Base-by-base conservation (phyloP, 768 basidiomycete genomes). In the Auriscalpium orientale region DNA sequence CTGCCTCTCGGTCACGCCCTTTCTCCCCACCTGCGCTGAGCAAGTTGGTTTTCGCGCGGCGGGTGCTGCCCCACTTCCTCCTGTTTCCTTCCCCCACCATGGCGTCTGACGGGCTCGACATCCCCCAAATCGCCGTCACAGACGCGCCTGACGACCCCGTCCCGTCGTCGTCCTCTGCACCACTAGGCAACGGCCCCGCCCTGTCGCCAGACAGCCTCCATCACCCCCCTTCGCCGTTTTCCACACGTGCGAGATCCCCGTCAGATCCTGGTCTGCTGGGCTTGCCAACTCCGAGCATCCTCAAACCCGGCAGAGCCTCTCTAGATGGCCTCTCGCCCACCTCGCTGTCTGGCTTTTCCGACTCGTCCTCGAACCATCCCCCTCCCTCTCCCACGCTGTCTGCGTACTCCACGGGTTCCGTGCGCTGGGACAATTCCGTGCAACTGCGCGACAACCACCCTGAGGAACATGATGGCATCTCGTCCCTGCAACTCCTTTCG, bases 371-470 rank as follows among this genome's bases (percentile, higher is more conserved):
- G 45, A 15, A 35, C 47, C 71, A 72, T 21, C 77, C 69, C 0
- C 89, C 89, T 0, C 88, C 89, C 0, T 91, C 89, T 0, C 90
- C 89, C 1, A 90, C 89, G 0, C 75, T 89, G 10, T 89, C 90
- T 0, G 79, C 76, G 3, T 59, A 49, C 35, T 65, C 62, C 15
- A 77, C 74, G 15, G 87, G 85, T 3, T 81, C 81, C 0, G 76
- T 80, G 0, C 79, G 83, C 36, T 89, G 85, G 57, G 68, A 65
- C 35, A 78, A 80, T 3, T 72, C 83, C 8, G 71, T 82, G 4
- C 76, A 77, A 4, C 66, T 92, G 48, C 81, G 90, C 38, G 80
- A 84, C 45, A 91, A 90, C 64, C 76, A 79, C 43, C 89, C 87
- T 0, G 79, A 85, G 20, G 77, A 78, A 36, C 73, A 69, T 35